phyloP scores from a whole-genome alignment of 2,329 filamentous ascomycete species.

The Teratosphaeria zuluensis region DNA sequence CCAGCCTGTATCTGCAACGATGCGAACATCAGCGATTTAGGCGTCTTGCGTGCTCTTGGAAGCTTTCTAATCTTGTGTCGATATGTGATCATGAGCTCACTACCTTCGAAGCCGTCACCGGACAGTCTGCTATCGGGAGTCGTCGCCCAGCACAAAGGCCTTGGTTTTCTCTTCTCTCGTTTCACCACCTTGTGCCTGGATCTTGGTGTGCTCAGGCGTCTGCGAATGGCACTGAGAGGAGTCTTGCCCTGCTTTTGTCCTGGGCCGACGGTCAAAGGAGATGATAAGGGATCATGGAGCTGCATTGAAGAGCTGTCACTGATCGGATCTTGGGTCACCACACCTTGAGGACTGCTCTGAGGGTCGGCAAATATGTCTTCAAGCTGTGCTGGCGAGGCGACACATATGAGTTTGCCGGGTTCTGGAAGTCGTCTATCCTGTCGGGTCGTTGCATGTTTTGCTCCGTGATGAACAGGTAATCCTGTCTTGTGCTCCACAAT shows the following conservation, averaged over 20 bases:
- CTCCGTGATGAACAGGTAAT: background rate
- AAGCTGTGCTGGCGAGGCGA: conserved; percentile 1
- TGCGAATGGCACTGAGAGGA: conserved; percentile 13
- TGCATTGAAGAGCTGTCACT: conserved; percentile 2
- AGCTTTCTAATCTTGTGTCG: background rate
- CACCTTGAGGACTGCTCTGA: conserved; percentile 1
- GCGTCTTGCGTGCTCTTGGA: background rate
- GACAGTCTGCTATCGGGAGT: background rate
- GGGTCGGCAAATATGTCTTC: background rate
- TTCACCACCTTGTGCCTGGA: conserved; percentile 1
- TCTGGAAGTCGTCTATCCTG: background rate
- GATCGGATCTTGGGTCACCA: conserved; percentile 12
- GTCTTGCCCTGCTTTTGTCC: conserved; percentile 1
- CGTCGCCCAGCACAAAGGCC: background rate
- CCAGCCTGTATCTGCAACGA: conserved; percentile 13
- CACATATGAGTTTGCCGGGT: background rate
- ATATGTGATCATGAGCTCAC: background rate
- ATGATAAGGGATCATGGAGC: background rate
- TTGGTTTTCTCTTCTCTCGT: background rate
- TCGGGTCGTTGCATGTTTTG: background rate
- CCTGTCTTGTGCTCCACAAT: background rate
- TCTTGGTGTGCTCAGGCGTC: conserved; percentile 7
- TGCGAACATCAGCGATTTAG: background rate
- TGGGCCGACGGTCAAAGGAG: background rate
- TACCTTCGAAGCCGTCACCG: conserved; percentile 11